Evolutionary conservation across 129 eudicot genomes (phyloP), one percentile per base, ranked within the genome.

Genomic region (Escallonia herrerae): DNA sequence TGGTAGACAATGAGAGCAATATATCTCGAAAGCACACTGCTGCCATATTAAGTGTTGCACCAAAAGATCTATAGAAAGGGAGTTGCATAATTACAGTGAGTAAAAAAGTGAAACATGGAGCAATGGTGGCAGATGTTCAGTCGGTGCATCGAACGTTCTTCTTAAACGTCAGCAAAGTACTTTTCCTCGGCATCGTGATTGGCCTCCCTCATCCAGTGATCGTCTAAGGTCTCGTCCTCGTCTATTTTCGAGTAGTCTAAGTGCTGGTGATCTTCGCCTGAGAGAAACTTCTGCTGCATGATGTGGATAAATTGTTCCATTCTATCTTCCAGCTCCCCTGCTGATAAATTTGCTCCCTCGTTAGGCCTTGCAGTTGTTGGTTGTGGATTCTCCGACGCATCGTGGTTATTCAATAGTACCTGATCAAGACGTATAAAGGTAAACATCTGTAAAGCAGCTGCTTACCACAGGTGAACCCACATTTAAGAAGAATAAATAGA

Each of bases 141-240:
- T 22, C 33, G 33, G 33, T 22, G 33, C 33, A 22, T 22, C 1
- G 33, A 22, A 51, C 22, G 12, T 39, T 52, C 15, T 48, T 67
- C 48, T 83, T 72, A 87, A 61, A 81, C 82, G 79, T 91, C 96
- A 58, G 73, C 95, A 61, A 91, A 91, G 75, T 91, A 91, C 71
- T 85, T 91, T 46, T 91, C 96, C 78, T 91, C 97, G 14, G 97
- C 95, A 80, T 91, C 97, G 44, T 83, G 79, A 75, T 80, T 85
- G 41, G 84, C 96, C 80, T 91, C 95, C 74, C 72, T 87, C 79
- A 81, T 83, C 97, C 97, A 91, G 75, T 91, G 96, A 69, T 91
- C 97, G 65, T 91, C 97, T 69, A 91, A 81, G 37, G 91, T 83
- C 66, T 74, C 95, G 66, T 91, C 89, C 59, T 87, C 87, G 38